These are phyloP conservation scores for Fusarium pilosicola DNA, from an alignment of 2,329 filamentous ascomycete species.

Conservation along the genomic window DNA sequence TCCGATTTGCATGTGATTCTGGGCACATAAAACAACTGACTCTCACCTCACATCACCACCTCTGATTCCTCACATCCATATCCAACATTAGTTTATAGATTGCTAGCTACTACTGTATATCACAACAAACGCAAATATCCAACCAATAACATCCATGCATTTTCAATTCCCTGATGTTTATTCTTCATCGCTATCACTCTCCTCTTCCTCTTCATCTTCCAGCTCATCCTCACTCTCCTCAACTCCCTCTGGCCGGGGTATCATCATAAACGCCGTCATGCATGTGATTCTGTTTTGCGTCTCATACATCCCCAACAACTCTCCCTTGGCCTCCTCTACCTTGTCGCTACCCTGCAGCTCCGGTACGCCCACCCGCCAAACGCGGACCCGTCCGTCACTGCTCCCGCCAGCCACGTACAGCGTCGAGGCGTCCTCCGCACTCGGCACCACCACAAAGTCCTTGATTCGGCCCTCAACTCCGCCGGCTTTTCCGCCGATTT, in stretches of 20 bases:
- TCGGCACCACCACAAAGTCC: constrained; percentile 78
- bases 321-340: constrained; percentile 42
- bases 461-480: constrained; percentile 82
- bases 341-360: constrained; percentile 52
- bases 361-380: constrained; percentile 72
- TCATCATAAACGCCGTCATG: constrained; percentile 86
- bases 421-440: constrained; percentile 51
- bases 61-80: not conserved
- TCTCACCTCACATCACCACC: not conserved
- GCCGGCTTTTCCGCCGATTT: constrained; percentile 78
- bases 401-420: constrained; percentile 76
- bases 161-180: not conserved
- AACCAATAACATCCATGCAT: not conserved
- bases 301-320: constrained; percentile 79
- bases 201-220: constrained; percentile 55
- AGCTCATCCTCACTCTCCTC: constrained; percentile 67
- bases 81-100: constrained; percentile 15
- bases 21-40: constrained; percentile 11
- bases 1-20: constrained; percentile 40
- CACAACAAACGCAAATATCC: constrained; percentile 1
- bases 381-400: constrained; percentile 85
- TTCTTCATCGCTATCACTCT: constrained; percentile 53
- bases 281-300: constrained; percentile 92
- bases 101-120: not conserved
- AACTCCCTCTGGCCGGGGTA: constrained; percentile 69